Conservation (phyloP, 352 stramenopile genomes). For the Aphanomyces cochlioides region DNA sequence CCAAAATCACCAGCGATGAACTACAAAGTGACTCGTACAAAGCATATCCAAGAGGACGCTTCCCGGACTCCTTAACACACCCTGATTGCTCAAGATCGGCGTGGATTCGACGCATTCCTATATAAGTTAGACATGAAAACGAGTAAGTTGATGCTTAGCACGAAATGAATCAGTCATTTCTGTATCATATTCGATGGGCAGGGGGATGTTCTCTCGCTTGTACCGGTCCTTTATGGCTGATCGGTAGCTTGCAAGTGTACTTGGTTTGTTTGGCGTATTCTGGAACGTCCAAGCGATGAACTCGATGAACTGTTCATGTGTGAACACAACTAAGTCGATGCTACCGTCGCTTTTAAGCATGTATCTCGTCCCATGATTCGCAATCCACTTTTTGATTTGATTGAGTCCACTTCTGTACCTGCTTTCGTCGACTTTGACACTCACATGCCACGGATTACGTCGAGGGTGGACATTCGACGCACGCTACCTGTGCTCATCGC, state of each 20-base stretch:
- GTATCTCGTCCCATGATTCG: not conserved
- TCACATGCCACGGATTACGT: constrained; percentile 7
- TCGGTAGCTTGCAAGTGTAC: constrained; percentile 8
- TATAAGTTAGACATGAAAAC: not conserved
- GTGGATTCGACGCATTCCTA: constrained; percentile 8
- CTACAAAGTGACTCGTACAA: not conserved
- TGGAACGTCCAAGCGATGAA: not conserved
- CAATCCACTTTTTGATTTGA: constrained; percentile 15
- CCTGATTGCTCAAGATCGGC: not conserved
- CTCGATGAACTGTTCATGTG: not conserved
- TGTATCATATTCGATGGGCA: not conserved
- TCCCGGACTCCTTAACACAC: constrained; percentile 13
- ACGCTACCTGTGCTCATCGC: not conserved
- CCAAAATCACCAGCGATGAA: not conserved
- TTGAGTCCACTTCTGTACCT: constrained; percentile 14
- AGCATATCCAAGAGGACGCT: not conserved
- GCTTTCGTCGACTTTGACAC: constrained; percentile 11
- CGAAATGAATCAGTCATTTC: constrained; percentile 10
- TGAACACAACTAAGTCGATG: not conserved
- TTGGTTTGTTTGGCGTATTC: not conserved
- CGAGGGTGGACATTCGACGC: not conserved
- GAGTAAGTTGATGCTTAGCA: not conserved
- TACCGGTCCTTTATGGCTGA: constrained; percentile 14
- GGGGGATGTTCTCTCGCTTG: not conserved
- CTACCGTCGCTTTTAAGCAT: not conserved